A percentile compares a stretch with the other conserved stretches of the same genome.
These are phyloP conservation scores for Typha latifolia DNA, from an alignment of 176 grass and related monocot genomes.

Conservation along the genomic window DNA sequence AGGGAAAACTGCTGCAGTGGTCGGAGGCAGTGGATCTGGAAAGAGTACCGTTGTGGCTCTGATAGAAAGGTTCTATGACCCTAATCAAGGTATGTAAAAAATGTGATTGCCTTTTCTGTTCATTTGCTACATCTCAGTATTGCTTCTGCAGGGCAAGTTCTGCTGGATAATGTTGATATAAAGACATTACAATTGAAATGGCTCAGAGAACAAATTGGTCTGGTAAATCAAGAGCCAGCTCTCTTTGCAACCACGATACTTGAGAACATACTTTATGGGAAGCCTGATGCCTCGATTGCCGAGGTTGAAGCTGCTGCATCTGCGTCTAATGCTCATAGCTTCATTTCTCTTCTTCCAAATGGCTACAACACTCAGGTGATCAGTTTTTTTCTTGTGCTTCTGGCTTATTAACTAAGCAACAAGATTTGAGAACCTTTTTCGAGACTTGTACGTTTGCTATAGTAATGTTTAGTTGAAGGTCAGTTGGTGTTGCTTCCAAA, in stretches of 20 bases:
- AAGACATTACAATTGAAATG: slow-evolving; percentile 84
- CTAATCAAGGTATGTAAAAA: slow-evolving; percentile 17
- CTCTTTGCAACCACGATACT: slow-evolving; percentile 94
- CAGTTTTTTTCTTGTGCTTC: not conserved
- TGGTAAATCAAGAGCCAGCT: slow-evolving; percentile 98
- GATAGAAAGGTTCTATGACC: slow-evolving; percentile 56
- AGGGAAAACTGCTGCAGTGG: slow-evolving; percentile 40
- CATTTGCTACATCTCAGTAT: too few relatives aligned
- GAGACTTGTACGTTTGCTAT: not conserved
- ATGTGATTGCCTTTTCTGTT: too few relatives aligned
- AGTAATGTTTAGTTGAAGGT: not conserved
- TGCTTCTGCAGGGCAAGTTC: slow-evolving; percentile 55
- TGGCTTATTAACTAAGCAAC: too few relatives aligned
- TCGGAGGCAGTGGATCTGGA: slow-evolving; percentile 50
- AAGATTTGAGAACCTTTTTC: too few relatives aligned
- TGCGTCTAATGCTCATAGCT: slow-evolving; percentile 93
- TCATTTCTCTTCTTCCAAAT: slow-evolving; percentile 81
- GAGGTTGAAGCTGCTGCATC: slow-evolving; percentile 85
- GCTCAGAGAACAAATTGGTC: slow-evolving; percentile 93
- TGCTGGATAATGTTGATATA: slow-evolving; percentile 95
- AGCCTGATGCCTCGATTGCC: slow-evolving; percentile 72
- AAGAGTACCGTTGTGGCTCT: slow-evolving; percentile 50
- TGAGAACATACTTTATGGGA: slow-evolving; percentile 95
- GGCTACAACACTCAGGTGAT: slow-evolving; percentile 79
- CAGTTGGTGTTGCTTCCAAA: too few relatives aligned